Evolutionary conservation across 257 asterid genomes (phyloP).

Genomic region (Solanum lignicaule): DNA sequence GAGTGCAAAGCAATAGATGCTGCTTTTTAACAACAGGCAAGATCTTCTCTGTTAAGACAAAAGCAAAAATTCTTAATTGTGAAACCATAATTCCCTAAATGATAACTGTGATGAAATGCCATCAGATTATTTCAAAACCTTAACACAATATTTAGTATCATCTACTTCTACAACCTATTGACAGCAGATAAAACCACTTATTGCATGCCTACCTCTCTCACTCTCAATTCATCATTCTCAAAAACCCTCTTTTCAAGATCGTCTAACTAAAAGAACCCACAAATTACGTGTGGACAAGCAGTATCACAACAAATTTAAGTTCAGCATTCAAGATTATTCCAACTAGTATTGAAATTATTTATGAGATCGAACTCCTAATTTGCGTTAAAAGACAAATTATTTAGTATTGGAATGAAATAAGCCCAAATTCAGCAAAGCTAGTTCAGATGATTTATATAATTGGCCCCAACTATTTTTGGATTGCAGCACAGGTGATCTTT

Average conservation of each 20-base stretch:
- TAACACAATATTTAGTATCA: no score
- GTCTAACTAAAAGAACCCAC: background rate
- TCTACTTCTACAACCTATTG: background rate
- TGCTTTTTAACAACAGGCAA: conserved; percentile 72
- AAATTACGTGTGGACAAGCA: background rate
- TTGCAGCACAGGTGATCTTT: background rate
- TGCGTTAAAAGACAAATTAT: background rate
- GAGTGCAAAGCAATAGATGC: conserved; percentile 73
- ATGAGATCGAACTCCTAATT: background rate
- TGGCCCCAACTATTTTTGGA: background rate
- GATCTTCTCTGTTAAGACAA: conserved; percentile 51
- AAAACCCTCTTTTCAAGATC: background rate
- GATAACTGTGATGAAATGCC: background rate
- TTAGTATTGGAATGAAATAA: background rate
- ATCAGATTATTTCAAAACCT: background rate
- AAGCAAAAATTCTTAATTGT: background rate
- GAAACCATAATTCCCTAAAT: background rate
- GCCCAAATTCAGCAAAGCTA: background rate
- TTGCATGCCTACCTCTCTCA: background rate
- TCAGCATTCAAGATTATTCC: background rate
- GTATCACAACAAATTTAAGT: background rate
- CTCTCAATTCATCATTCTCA: background rate
- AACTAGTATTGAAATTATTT: background rate
- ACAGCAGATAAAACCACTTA: background rate
- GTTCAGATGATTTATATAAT: background rate